Evolutionary conservation across 192 early-diverging fungal genomes (phyloP), one percentile per base, ranked within the genome.

Genomic region (Umbelopsis ramanniana): DNA sequence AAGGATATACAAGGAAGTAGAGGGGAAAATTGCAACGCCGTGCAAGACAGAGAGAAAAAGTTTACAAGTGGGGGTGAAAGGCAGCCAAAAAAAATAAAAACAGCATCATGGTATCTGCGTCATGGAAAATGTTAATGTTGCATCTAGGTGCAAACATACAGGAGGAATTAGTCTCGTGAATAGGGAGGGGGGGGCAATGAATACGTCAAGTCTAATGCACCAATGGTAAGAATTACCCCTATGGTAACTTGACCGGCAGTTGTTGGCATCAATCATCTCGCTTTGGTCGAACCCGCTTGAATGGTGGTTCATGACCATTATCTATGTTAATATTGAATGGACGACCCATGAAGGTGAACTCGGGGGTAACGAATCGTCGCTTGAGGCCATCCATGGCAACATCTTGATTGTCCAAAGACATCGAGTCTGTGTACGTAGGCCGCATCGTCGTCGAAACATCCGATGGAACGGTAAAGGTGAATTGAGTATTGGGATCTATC

Each of bases 311-410:
- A 66, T 69, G 45, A 19, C 54, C 45, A 26, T 29, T 63, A 17
- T 73, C 71, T 19, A 70, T 67, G 35, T 70, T 75, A 2, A 57
- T 72, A 54, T 71, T 76, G 47, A 80, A 43, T 6, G 78, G 63
- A 40, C 79, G 53, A 4, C 79, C 79, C 74, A 80, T 68, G 14
- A 80, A 80, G 6, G 74, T 66, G 23, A 80, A 46, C 38, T 80
- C 74, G 35, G 54, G 48, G 19, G 79, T 54, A 43, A 47, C 46
- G n/a, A 50, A 43, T 29, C 75, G 53, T 46, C 72, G 67, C 40
- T 74, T 72, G 9, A 46, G 22, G 19, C 46, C 54, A 67, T 66
- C 53, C 24, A 68, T 68, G 66, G 35, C 9, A 69, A 23, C 10
- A 68, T 70, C 46, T 37, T 70, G 60, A 29, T 60, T 53, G 24